These are phyloP conservation scores for Dittrichia graveolens DNA, from an alignment of 129 eudicot species.

Conservation along the genomic window DNA sequence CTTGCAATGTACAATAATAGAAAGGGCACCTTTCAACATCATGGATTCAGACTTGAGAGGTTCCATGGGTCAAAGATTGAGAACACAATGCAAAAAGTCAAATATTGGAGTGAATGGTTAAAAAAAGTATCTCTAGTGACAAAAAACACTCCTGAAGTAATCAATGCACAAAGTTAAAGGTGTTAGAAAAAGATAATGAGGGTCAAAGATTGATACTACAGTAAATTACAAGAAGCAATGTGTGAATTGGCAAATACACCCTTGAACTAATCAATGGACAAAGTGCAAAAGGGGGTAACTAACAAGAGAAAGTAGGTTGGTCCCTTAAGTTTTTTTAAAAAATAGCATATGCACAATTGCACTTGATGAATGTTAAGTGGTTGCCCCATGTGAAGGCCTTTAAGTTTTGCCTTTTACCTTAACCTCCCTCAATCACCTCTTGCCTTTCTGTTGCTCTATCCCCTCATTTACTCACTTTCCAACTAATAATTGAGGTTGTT, in stretches of 20 bases:
- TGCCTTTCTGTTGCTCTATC: slow-evolving; percentile 35
- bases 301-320: slow-evolving; percentile 35
- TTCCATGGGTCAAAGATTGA: slow-evolving; percentile 24
- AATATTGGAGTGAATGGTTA: slow-evolving; percentile 4
- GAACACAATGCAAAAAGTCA: neutral
- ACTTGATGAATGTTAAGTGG: slow-evolving; percentile 45
- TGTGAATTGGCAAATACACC: slow-evolving; percentile 9
- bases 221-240: slow-evolving; percentile 20
- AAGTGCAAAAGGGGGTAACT: slow-evolving; percentile 7
- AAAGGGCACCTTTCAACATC: slow-evolving; percentile 16
- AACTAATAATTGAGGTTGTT: slow-evolving; percentile 38
- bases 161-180: slow-evolving; percentile 11
- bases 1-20: slow-evolving; percentile 7
- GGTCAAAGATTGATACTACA: slow-evolving; percentile 31
- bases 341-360: slow-evolving; percentile 30
- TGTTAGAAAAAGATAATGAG: neutral
- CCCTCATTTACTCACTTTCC: slow-evolving; percentile 30
- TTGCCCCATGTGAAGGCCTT: slow-evolving; percentile 48
- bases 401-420: slow-evolving; percentile 32
- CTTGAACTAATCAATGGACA: slow-evolving; percentile 10
- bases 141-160: neutral
- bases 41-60: neutral
- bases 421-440: slow-evolving; percentile 41
- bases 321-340: slow-evolving; percentile 28
- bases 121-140: slow-evolving; percentile 9